Conservation (phyloP, 2,329 filamentous ascomycete genomes). For the Penicillium occitanis region DNA sequence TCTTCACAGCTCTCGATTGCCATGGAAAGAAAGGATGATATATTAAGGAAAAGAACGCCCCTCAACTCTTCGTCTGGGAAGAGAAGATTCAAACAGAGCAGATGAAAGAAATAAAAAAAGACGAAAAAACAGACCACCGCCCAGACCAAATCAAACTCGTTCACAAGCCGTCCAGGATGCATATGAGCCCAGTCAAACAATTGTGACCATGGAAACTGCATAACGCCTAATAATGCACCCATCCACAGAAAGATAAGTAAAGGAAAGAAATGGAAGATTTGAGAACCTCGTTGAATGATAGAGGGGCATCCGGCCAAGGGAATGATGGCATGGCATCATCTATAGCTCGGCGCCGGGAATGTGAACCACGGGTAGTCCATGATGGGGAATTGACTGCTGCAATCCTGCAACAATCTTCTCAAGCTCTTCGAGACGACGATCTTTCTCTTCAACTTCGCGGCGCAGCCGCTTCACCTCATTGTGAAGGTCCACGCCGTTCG, state of each 20-base stretch:
- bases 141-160: slow-evolving; percentile 1
- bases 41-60: neutral
- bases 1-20: neutral
- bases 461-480: slow-evolving; percentile 67
- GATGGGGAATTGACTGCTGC: slow-evolving; percentile 39
- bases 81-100: neutral
- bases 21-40: neutral
- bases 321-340: neutral
- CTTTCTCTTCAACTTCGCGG: slow-evolving; percentile 62
- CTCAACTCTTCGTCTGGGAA: neutral
- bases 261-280: neutral
- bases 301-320: neutral
- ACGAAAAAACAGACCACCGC: neutral
- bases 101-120: neutral
- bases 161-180: slow-evolving; percentile 9
- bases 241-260: slow-evolving; percentile 1
- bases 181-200: slow-evolving; percentile 10
- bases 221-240: slow-evolving; percentile 17
- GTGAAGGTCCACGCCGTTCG: slow-evolving; percentile 52
- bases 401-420: slow-evolving; percentile 40
- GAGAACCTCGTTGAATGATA: neutral
- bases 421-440: slow-evolving; percentile 44
- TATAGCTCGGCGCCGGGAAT: slow-evolving; percentile 17
- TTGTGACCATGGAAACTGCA: slow-evolving; percentile 13
- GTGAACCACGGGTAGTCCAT: slow-evolving; percentile 18